Conservation (phyloP, 148 eudicot species). For the Hydrangea macrophylla region DNA sequence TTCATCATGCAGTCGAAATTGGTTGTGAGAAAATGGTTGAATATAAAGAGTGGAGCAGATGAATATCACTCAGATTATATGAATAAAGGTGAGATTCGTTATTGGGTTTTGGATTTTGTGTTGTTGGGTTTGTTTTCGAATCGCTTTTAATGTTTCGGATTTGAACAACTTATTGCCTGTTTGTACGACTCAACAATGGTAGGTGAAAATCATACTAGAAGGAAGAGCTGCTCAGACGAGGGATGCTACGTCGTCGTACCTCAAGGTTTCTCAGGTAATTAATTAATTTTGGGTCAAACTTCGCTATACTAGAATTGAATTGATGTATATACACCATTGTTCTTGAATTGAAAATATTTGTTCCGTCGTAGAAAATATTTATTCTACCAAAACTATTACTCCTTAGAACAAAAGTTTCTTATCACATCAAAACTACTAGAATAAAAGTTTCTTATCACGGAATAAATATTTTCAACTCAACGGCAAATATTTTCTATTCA, state of each 20-base stretch:
- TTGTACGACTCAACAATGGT: constrained; percentile 17
- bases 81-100: constrained; percentile 29
- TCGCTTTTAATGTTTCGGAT: background rate
- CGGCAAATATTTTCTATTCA: too few relatives aligned
- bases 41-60: constrained; percentile 38
- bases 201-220: constrained; percentile 31
- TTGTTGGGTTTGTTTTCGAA: background rate
- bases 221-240: constrained; percentile 60
- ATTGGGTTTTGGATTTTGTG: background rate
- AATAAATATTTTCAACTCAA: too few relatives aligned
- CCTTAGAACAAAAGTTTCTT: too few relatives aligned
- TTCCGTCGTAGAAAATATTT: too few relatives aligned
- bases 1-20: constrained; percentile 43
- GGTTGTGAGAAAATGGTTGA: constrained; percentile 59
- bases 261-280: constrained; percentile 53
- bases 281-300: too few relatives aligned
- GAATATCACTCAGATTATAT: constrained; percentile 47
- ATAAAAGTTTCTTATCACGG: too few relatives aligned
- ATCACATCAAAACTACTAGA: too few relatives aligned
- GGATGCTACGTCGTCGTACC: constrained; percentile 50
- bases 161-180: background rate
- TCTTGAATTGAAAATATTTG: too few relatives aligned
- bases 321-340: too few relatives aligned
- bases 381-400: too few relatives aligned
- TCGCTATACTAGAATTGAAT: too few relatives aligned